Evolutionary conservation across 2,329 filamentous ascomycete species (phyloP).

Genomic region (Fusarium sp.): DNA sequence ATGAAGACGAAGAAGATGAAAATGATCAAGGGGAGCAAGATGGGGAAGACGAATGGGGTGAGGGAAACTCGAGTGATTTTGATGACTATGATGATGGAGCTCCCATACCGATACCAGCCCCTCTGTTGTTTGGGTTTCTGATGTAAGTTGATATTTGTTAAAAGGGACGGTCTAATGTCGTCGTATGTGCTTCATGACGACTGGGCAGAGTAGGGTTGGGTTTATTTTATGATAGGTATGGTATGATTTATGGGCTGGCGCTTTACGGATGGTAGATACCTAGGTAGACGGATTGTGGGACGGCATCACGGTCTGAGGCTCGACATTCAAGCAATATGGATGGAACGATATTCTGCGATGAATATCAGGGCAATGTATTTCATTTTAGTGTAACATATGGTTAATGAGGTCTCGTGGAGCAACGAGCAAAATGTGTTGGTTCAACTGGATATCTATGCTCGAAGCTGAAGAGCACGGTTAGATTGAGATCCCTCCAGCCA

Average conservation of each 20-base stretch:
- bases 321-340: conserved; percentile 3
- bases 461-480: not conserved
- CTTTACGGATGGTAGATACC: conserved; percentile 20
- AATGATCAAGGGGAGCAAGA: conserved; percentile 10
- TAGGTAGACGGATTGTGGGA: conserved; percentile 11
- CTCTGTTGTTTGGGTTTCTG: conserved; percentile 34
- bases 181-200: not conserved
- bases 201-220: not conserved
- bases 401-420: not conserved
- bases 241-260: conserved; percentile 18
- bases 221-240: not conserved
- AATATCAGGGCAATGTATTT: not conserved
- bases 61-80: conserved; percentile 22
- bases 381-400: not conserved
- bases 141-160: conserved; percentile 19
- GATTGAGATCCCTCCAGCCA: not conserved
- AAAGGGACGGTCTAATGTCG: not conserved
- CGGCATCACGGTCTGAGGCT: conserved; percentile 1
- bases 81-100: conserved; percentile 36
- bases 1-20: conserved; percentile 18
- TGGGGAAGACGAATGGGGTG: conserved; percentile 11
- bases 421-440: not conserved
- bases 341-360: not conserved
- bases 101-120: conserved; percentile 27
- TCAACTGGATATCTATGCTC: not conserved